Evolutionary conservation across 1,139 yeast genomes (phyloP).

Genomic region (Entelexis sorbosivorans): DNA sequence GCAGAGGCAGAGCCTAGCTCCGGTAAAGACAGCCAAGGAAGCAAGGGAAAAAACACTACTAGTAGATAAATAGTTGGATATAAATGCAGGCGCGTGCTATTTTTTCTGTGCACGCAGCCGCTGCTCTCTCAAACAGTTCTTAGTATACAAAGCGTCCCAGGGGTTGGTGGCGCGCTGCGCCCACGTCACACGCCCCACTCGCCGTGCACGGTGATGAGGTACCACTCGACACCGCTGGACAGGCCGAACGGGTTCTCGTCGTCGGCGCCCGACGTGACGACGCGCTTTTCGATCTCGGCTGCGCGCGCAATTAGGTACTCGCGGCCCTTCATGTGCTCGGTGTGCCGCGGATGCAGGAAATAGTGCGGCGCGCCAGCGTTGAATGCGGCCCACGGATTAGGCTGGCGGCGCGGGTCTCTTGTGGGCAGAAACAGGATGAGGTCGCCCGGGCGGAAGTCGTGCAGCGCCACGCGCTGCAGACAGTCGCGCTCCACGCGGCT

Average conservation of each 20-base stretch:
- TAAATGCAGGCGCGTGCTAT: no score
- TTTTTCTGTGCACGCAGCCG: no score
- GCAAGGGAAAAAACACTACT: no score
- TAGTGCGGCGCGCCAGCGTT: conserved; percentile 72
- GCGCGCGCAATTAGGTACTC: conserved; percentile 72
- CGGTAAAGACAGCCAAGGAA: no score
- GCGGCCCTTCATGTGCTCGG: conserved; percentile 32
- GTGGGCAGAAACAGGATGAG: conserved; percentile 77
- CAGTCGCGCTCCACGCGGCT: conserved; percentile 32
- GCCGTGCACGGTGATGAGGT: conserved; percentile 24
- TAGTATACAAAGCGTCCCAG: no score
- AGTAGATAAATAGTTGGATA: no score
- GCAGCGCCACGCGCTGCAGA: conserved; percentile 50
- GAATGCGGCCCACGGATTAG: conserved; percentile 78
- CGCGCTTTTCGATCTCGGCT: conserved; percentile 38
- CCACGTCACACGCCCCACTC: conserved; percentile 20
- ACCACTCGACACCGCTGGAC: conserved; percentile 38
- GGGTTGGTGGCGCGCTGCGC: no score
- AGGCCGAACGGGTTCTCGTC: conserved; percentile 41
- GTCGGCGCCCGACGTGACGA: conserved; percentile 25
- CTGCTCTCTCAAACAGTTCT: no score
- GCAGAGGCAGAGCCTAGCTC: no score
- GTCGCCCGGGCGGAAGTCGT: conserved; percentile 54
- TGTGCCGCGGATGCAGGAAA: conserved; percentile 40
- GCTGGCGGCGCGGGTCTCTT: conserved; percentile 36